These are phyloP conservation scores for Bruguiera hainesii DNA, from an alignment of 441 rosid species.

Conservation along the genomic window DNA sequence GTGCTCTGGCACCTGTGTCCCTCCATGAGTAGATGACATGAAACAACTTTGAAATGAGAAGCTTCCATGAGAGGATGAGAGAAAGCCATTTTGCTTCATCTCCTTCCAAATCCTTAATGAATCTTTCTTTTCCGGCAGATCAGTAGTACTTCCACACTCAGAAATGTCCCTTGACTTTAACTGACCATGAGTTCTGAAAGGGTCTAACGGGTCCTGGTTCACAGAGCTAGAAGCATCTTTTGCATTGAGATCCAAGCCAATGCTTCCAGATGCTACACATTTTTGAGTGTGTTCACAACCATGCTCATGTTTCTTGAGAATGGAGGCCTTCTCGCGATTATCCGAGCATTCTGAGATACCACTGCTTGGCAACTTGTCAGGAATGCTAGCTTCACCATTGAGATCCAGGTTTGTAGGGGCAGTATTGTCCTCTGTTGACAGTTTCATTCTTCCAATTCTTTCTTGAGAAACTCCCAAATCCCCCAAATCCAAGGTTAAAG, in stretches of 20 bases:
- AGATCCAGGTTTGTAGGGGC: background rate
- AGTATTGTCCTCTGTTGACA: background rate
- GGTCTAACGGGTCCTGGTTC: conserved; percentile 32
- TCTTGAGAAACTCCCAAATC: background rate
- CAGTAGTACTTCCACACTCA: conserved; percentile 58
- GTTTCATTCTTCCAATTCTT: background rate
- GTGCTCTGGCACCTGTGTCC: conserved; percentile 65
- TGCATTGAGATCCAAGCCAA: conserved; percentile 49
- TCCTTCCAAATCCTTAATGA: conserved; percentile 74
- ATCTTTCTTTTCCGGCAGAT: conserved; percentile 56
- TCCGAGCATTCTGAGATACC: background rate
- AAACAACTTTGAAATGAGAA: background rate
- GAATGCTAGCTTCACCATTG: background rate
- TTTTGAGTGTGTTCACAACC: conserved; percentile 26
- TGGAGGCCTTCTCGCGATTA: background rate
- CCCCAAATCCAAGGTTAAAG: background rate
- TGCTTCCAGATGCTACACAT: conserved; percentile 30
- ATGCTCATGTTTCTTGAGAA: conserved; percentile 16
- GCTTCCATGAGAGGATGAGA: conserved; percentile 27
- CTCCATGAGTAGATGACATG: conserved; percentile 56
- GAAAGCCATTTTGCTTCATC: conserved; percentile 88
- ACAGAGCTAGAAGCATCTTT: conserved; percentile 50
- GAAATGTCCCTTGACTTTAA: conserved; percentile 43
- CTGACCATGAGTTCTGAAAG: conserved; percentile 27
- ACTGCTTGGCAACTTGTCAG: background rate